Conservation (phyloP, 2,329 filamentous ascomycete genomes). For the Talaromyces albobiverticillius region DNA sequence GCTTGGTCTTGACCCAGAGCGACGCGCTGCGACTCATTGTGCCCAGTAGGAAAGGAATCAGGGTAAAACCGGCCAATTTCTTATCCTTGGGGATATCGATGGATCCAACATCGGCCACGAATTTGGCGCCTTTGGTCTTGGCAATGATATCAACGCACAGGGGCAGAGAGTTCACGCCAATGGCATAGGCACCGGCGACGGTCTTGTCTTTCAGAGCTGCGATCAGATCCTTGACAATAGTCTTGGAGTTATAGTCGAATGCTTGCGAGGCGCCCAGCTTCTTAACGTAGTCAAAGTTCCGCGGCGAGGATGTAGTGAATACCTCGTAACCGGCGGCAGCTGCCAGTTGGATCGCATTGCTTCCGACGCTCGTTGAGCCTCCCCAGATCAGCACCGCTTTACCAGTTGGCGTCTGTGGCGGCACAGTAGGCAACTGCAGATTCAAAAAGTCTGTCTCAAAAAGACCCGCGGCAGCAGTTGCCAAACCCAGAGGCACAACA, state of each 20-base stretch:
- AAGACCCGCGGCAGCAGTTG: slow-evolving; percentile 23
- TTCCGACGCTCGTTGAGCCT: slow-evolving; percentile 47
- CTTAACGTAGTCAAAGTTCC: slow-evolving; percentile 43
- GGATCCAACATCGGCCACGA: slow-evolving; percentile 6
- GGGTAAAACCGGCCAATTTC: neutral
- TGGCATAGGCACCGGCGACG: slow-evolving; percentile 5
- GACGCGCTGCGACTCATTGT: slow-evolving; percentile 3
- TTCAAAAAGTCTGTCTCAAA: slow-evolving; percentile 22
- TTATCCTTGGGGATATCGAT: slow-evolving; percentile 5
- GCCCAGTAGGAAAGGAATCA: neutral
- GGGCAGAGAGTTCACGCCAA: neutral
- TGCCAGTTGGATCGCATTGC: slow-evolving; percentile 41
- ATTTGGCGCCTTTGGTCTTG: slow-evolving; percentile 10
- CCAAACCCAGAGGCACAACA: slow-evolving; percentile 26
- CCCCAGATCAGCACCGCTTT: slow-evolving; percentile 50
- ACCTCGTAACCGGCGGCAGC: slow-evolving; percentile 38
- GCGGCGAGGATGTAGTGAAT: slow-evolving; percentile 33
- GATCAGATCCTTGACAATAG: neutral
- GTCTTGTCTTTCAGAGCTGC: neutral
- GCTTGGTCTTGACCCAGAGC: slow-evolving; percentile 4
- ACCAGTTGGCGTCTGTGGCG: slow-evolving; percentile 19
- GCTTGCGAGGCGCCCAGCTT: slow-evolving; percentile 42
- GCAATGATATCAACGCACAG: slow-evolving; percentile 8
- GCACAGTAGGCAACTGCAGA: slow-evolving; percentile 14
- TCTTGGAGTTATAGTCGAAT: slow-evolving; percentile 39